Conservation (phyloP, 345 rosid species). For the Excoecaria cochinchinensis region DNA sequence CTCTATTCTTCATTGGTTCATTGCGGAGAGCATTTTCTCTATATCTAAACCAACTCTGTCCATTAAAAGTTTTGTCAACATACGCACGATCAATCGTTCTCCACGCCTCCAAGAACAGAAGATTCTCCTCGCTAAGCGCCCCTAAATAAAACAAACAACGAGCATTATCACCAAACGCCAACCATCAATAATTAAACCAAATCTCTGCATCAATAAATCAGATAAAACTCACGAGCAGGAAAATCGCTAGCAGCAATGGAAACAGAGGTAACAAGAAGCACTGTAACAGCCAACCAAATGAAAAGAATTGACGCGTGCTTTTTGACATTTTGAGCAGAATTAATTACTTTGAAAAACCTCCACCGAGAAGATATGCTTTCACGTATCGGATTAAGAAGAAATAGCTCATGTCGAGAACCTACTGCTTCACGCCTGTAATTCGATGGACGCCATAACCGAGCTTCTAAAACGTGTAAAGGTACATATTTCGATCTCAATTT, state of each 20-base stretch:
- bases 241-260: conserved; percentile 47
- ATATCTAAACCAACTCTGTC: conserved; percentile 96
- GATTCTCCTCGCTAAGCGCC: conserved; percentile 83
- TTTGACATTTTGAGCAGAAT: conserved; percentile 37
- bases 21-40: conserved; percentile 83
- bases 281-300: conserved; percentile 42
- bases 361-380: conserved; percentile 22
- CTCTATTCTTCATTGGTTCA: conserved; percentile 83
- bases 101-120: conserved; percentile 94
- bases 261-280: conserved; percentile 59
- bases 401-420: conserved; percentile 6
- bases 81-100: conserved; percentile 93
- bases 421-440: conserved; percentile 6
- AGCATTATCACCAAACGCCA: conserved; percentile 13
- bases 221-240: conserved; percentile 60
- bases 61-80: conserved; percentile 85
- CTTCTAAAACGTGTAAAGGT: conserved; percentile 25
- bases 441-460: conserved; percentile 27
- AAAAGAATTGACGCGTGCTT: conserved; percentile 42
- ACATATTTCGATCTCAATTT: conserved; percentile 38
- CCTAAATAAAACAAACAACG: conserved; percentile 35
- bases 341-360: conserved; percentile 22
- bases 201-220: neutral
- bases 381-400: conserved; percentile 1
- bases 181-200: neutral